Percentiles rank a stretch among this genome's conserved stretches.
Evolutionary conservation across 2,329 filamentous ascomycete genomes (phyloP).

Genomic region (Pseudogymnoascus sp.): DNA sequence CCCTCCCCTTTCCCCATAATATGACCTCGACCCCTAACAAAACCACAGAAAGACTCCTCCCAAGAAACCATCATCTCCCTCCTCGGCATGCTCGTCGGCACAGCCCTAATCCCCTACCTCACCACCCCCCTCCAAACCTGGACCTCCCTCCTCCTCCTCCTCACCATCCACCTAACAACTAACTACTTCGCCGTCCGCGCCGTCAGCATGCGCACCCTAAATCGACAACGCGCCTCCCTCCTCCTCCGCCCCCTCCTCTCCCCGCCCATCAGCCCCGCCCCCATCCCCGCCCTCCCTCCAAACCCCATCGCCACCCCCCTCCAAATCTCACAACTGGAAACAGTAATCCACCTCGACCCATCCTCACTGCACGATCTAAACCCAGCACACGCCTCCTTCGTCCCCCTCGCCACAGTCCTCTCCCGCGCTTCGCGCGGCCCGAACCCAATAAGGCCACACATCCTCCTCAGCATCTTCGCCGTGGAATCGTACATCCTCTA

Average conservation of each 20-base stretch:
- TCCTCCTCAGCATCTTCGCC: slow-evolving; percentile 50
- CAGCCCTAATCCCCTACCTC: slow-evolving; percentile 68
- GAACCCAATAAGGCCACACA: slow-evolving; percentile 27
- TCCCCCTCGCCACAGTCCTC: not conserved
- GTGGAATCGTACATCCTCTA: slow-evolving; percentile 31
- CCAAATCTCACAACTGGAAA: not conserved
- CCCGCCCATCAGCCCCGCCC: not conserved
- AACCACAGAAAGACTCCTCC: slow-evolving; percentile 65
- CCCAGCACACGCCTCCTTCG: not conserved
- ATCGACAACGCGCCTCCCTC: slow-evolving; percentile 77
- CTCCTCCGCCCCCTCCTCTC: slow-evolving; percentile 54
- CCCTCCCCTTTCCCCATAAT: not conserved
- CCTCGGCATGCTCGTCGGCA: slow-evolving; percentile 78
- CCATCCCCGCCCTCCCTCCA: not conserved
- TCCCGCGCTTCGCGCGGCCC: slow-evolving; percentile 26
- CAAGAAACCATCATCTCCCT: slow-evolving; percentile 92
- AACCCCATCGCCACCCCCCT: not conserved
- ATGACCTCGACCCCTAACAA: slow-evolving; percentile 11
- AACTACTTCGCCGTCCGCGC: slow-evolving; percentile 81
- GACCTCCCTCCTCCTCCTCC: slow-evolving; percentile 60
- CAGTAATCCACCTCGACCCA: not conserved
- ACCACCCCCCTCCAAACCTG: slow-evolving; percentile 66
- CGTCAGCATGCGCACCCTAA: slow-evolving; percentile 77
- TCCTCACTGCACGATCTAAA: not conserved
- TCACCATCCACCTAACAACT: slow-evolving; percentile 69